A percentile compares a stretch with the other conserved stretches of the same genome.
Conservation (phyloP, 805 yeast species). For the Saturnispora dispora region DNA sequence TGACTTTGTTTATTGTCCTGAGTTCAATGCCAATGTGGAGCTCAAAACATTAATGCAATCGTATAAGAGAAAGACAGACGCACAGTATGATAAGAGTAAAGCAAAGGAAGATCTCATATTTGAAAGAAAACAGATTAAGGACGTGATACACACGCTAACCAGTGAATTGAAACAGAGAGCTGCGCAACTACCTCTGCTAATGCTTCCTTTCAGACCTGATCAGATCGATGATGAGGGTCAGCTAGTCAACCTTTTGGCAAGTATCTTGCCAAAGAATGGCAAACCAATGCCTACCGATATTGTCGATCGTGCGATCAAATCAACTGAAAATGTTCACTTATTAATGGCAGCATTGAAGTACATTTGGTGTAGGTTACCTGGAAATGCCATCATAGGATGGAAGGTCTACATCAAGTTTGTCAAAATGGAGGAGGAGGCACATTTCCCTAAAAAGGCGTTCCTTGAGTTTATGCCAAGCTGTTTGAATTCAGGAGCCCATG, state of each 20-base stretch:
- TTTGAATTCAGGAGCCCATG: slow-evolving; percentile 75
- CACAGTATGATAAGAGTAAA: slow-evolving; percentile 17
- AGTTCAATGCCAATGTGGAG: slow-evolving; percentile 18
- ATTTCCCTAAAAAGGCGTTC: slow-evolving; percentile 66
- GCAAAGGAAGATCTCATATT: slow-evolving; percentile 33
- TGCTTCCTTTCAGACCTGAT: slow-evolving; percentile 71
- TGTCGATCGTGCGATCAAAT: slow-evolving; percentile 35
- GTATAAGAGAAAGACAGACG: slow-evolving; percentile 24
- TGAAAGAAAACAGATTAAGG: slow-evolving; percentile 56
- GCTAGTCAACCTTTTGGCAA: slow-evolving; percentile 46
- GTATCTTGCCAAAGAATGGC: slow-evolving; percentile 40
- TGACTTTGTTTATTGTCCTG: slow-evolving; percentile 27
- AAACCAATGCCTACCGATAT: slow-evolving; percentile 32
- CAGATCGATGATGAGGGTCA: slow-evolving; percentile 50
- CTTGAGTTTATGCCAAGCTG: slow-evolving; percentile 78
- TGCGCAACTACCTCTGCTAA: slow-evolving; percentile 59
- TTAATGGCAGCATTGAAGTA: slow-evolving; percentile 69
- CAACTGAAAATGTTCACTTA: slow-evolving; percentile 54
- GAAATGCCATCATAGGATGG: slow-evolving; percentile 78
- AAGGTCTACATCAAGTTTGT: slow-evolving; percentile 66
- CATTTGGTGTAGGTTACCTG: slow-evolving; percentile 80
- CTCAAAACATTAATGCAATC: slow-evolving; percentile 21
- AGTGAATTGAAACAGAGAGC: slow-evolving; percentile 64
- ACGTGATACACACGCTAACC: slow-evolving; percentile 61
- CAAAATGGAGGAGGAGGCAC: slow-evolving; percentile 51